These are phyloP conservation scores for Fusarium proliferatum DNA, from an alignment of 2,329 filamentous ascomycete genomes.

Conservation along the genomic window DNA sequence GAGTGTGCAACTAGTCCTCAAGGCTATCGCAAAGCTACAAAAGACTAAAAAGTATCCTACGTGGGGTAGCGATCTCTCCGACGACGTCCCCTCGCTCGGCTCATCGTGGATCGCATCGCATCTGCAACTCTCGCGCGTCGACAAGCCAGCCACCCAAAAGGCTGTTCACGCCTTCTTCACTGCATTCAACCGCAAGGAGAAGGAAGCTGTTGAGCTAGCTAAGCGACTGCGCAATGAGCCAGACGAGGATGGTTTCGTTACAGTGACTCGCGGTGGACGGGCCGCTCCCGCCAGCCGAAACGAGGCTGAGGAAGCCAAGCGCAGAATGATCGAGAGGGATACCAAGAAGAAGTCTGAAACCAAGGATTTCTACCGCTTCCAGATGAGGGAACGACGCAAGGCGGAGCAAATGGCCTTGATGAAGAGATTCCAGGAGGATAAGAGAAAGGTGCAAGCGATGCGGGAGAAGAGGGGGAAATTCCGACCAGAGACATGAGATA, in stretches of 20 bases:
- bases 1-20: constrained; percentile 80
- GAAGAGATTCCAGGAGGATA: constrained; percentile 80
- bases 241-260: constrained; percentile 96
- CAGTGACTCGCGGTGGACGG: constrained; percentile 83
- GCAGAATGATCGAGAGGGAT: constrained; percentile 71
- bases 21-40: constrained; percentile 73
- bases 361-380: constrained; percentile 86
- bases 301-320: constrained; percentile 71
- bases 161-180: constrained; percentile 88
- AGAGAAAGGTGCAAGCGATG: constrained; percentile 77
- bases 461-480: constrained; percentile 74
- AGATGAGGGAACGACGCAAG: constrained; percentile 82
- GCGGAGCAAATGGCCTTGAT: constrained; percentile 75
- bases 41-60: constrained; percentile 70
- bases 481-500: constrained; percentile 59
- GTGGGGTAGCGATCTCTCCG: constrained; percentile 75
- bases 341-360: constrained; percentile 71
- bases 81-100: constrained; percentile 69
- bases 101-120: constrained; percentile 71
- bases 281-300: constrained; percentile 79
- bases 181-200: constrained; percentile 79
- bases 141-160: constrained; percentile 72
- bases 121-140: constrained; percentile 76
- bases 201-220: constrained; percentile 69
- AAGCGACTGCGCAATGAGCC: constrained; percentile 79